A percentile compares a stretch with the other conserved stretches of the same genome.
Conservation (phyloP, 2,329 filamentous ascomycete genomes). For the Aspergillus pseudonomiae region DNA sequence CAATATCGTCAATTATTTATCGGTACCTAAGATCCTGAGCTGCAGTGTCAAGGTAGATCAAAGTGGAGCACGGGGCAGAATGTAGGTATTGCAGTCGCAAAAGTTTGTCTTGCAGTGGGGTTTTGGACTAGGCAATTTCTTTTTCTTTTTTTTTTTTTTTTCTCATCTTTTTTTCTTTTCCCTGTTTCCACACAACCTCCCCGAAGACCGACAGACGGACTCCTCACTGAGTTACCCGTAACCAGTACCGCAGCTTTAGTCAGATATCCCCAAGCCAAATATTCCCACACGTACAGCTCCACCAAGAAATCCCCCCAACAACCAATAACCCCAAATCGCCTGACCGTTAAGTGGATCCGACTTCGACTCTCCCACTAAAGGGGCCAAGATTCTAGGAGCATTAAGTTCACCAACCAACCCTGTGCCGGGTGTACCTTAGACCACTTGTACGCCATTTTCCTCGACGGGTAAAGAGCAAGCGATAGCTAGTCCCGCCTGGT, state of each 20-base stretch:
- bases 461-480: neutral
- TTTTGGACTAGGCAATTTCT: neutral
- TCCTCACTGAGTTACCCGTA: neutral
- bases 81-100: slow-evolving; percentile 11
- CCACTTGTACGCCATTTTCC: neutral
- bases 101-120: slow-evolving; percentile 5
- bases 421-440: neutral
- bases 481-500: neutral
- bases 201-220: neutral
- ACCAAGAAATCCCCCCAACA: neutral
- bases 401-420: neutral
- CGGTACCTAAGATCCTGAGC: slow-evolving; percentile 10
- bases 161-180: neutral
- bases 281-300: neutral
- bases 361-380: neutral
- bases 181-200: neutral
- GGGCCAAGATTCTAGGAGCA: slow-evolving; percentile 5
- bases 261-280: neutral
- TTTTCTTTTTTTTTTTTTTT: neutral
- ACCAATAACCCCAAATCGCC: neutral
- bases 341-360: slow-evolving; percentile 8
- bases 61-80: slow-evolving; percentile 12
- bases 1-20: slow-evolving; percentile 7
- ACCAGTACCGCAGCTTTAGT: neutral
- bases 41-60: slow-evolving; percentile 12